Evolutionary conservation across 163 green algal genomes (phyloP).

Genomic region (Smithsoniella earleae): DNA sequence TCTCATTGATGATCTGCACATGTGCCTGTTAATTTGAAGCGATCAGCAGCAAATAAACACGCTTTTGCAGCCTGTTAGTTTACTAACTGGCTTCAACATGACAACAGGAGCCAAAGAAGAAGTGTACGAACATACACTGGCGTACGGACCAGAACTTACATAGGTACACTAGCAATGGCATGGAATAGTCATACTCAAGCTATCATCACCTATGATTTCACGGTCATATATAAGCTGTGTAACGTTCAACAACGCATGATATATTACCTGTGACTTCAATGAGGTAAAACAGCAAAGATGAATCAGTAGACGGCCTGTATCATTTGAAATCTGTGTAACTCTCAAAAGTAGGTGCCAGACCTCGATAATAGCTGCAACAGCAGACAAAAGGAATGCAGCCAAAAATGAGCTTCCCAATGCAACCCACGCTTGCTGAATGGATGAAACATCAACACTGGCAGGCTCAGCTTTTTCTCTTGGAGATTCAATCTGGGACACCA

Average conservation of each 20-base stretch:
- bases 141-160: too few species aligned
- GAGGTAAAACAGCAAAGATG: not conserved
- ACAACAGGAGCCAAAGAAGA: too few species aligned
- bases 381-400: not conserved
- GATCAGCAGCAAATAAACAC: not conserved
- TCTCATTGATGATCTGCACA: conserved; percentile 9
- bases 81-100: too few species aligned
- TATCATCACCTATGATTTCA: not conserved
- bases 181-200: not conserved
- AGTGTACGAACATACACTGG: too few species aligned
- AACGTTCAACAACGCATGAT: too few species aligned
- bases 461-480: not conserved
- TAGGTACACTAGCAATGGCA: not conserved
- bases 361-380: not conserved
- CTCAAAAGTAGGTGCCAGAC: not conserved
- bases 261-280: not conserved
- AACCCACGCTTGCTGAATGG: conserved; percentile 2
- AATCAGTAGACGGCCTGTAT: not conserved
- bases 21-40: not conserved
- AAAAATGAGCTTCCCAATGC: not conserved
- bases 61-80: too few species aligned
- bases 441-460: not conserved
- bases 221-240: not conserved
- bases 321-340: not conserved
- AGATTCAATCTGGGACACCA: too few species aligned